Percentiles rank a stretch among this genome's conserved stretches.
These are phyloP conservation scores for Aureobasidium pullulans DNA, from an alignment of 2,329 filamentous ascomycete species.

Conservation along the genomic window DNA sequence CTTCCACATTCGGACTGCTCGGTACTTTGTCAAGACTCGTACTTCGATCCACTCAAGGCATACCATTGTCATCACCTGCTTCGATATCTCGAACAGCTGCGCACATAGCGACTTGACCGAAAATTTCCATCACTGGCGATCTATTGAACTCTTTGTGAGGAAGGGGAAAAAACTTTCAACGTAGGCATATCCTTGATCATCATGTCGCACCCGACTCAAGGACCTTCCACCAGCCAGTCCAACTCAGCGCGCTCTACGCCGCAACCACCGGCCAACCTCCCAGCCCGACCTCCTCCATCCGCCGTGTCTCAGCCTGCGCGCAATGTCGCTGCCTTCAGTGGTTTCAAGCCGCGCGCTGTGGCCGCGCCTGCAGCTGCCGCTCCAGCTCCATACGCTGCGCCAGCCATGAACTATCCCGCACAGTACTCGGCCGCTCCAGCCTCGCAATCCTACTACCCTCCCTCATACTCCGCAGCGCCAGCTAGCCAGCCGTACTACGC, in stretches of 20 bases:
- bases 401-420: slow-evolving; percentile 12
- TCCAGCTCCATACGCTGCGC: slow-evolving; percentile 6
- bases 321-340: slow-evolving; percentile 40
- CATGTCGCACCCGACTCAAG: slow-evolving; percentile 82
- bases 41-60: background rate
- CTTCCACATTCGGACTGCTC: background rate
- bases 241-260: slow-evolving; percentile 17
- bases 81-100: background rate
- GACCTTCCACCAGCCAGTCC: slow-evolving; percentile 45
- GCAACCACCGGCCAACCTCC: slow-evolving; percentile 13
- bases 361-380: slow-evolving; percentile 23
- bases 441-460: slow-evolving; percentile 10
- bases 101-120: background rate
- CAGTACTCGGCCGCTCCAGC: slow-evolving; percentile 13
- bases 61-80: background rate
- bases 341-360: slow-evolving; percentile 55
- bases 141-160: background rate
- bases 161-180: background rate
- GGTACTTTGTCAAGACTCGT: background rate
- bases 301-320: slow-evolving; percentile 15
- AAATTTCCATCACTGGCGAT: background rate
- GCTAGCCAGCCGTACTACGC: slow-evolving; percentile 33
- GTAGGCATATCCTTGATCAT: slow-evolving; percentile 32
- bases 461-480: slow-evolving; percentile 17
- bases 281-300: slow-evolving; percentile 25